Conservation (phyloP, 768 basidiomycete genomes). For the Fibroporia radiculosa region DNA sequence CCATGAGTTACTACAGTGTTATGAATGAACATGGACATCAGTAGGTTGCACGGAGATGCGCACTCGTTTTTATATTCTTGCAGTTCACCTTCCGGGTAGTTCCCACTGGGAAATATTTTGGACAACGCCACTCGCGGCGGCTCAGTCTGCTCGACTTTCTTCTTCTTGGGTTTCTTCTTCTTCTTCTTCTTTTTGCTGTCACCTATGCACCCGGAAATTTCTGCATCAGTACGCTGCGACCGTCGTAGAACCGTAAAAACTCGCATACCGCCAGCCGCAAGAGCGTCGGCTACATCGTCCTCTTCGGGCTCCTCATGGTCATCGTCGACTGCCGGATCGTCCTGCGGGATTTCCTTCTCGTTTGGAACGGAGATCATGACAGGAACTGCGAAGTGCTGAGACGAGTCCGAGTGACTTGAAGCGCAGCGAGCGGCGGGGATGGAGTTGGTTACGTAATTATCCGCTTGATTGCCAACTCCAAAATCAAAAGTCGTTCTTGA, state of each 20-base stretch:
- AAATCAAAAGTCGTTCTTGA: too few relatives aligned
- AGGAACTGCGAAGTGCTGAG: too few relatives aligned
- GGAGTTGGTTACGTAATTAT: too few relatives aligned
- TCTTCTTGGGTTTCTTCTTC: slow-evolving; percentile 89
- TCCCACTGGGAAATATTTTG: slow-evolving; percentile 80
- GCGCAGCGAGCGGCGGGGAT: too few relatives aligned
- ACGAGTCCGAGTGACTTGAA: too few relatives aligned
- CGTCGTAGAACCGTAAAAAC: too few relatives aligned
- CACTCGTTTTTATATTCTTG: slow-evolving; percentile 91
- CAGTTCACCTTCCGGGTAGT: slow-evolving; percentile 87
- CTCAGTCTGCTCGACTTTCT: slow-evolving; percentile 70
- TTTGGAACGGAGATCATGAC: too few relatives aligned
- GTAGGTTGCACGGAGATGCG: slow-evolving; percentile 24
- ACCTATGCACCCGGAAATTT: slow-evolving; percentile 19
- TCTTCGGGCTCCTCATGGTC: slow-evolving; percentile 22
- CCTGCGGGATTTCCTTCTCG: slow-evolving; percentile 16
- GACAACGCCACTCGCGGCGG: slow-evolving; percentile 86
- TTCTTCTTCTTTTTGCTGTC: slow-evolving; percentile 83
- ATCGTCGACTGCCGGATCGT: slow-evolving; percentile 16
- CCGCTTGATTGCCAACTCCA: too few relatives aligned
- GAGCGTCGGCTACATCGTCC: slow-evolving; percentile 16
- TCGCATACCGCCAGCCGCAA: slow-evolving; percentile 17
- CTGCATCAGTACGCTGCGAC: background rate
- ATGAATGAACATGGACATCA: background rate
- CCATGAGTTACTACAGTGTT: slow-evolving; percentile 64